phyloP scores from a whole-genome alignment of 768 basidiomycete species.

The Hebeloma cylindrosporum region DNA sequence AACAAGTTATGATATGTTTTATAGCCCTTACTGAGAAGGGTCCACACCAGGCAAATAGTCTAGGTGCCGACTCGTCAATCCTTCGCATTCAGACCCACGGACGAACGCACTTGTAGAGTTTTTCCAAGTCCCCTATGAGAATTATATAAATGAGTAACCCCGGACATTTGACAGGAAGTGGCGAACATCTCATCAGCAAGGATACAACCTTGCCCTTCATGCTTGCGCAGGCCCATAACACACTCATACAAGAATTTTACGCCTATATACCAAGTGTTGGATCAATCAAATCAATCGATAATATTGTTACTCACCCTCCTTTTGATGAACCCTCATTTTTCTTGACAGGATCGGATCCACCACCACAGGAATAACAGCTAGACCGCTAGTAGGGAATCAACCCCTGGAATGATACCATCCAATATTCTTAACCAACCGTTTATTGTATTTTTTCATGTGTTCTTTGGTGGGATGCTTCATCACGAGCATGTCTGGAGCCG shows the following conservation, averaged over 20 bases:
- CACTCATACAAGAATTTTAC: conserved; percentile 92
- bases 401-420: conserved; percentile 2
- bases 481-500: conserved; percentile 74
- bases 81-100: neutral
- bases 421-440: conserved; percentile 52
- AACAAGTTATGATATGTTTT: neutral
- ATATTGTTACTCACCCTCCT: conserved; percentile 57
- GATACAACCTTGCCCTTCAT: conserved; percentile 92
- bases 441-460: conserved; percentile 67
- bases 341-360: conserved; percentile 82
- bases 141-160: conserved; percentile 2
- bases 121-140: conserved; percentile 88
- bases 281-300: neutral
- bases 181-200: conserved; percentile 93
- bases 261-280: conserved; percentile 41
- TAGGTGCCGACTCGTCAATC: conserved; percentile 26
- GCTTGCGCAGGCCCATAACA: conserved; percentile 90
- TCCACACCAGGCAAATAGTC: conserved; percentile 94
- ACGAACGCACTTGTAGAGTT: conserved; percentile 64
- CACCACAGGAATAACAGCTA: conserved; percentile 77
- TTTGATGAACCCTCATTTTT: conserved; percentile 84
- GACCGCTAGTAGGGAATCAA: conserved; percentile 41
- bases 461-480: conserved; percentile 77
- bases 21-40: conserved; percentile 70
- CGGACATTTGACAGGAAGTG: conserved; percentile 9